Percentiles rank a stretch among this genome's conserved stretches.
phyloP scores from a whole-genome alignment of 176 grass and related monocot species.

The Cocos nucifera region DNA sequence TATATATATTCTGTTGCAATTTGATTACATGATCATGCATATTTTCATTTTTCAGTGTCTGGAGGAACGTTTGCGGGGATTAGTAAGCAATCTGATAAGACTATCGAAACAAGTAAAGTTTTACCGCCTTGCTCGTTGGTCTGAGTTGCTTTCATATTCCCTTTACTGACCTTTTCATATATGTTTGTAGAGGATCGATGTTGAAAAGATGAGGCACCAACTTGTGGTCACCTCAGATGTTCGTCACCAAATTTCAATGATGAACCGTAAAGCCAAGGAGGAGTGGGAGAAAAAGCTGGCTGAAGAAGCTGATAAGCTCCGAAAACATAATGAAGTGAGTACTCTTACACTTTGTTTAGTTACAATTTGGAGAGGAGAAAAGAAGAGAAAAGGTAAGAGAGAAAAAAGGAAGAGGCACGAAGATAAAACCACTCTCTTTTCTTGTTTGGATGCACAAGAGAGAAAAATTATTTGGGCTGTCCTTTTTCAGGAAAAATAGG shows the following conservation, averaged over 20 bases:
- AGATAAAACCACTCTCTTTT: too few relatives aligned
- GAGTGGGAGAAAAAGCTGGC: conserved; percentile 77
- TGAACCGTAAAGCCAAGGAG: conserved; percentile 92
- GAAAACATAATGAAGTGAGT: conserved; percentile 85
- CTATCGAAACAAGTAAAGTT: conserved; percentile 70
- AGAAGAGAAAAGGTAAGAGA: too few relatives aligned
- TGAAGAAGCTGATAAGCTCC: conserved; percentile 63
- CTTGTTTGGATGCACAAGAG: too few relatives aligned
- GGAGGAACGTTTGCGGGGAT: conserved; percentile 73
- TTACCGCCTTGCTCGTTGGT: too few relatives aligned
- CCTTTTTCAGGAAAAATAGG: too few relatives aligned
- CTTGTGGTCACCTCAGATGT: conserved; percentile 82
- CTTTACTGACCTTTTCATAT: conserved; percentile 8
- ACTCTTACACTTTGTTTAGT: neutral
- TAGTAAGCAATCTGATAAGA: conserved; percentile 75
- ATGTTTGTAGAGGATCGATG: conserved; percentile 59
- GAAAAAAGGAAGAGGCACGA: too few relatives aligned
- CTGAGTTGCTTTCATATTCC: neutral
- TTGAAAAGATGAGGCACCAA: conserved; percentile 77
- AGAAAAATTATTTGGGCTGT: too few relatives aligned
- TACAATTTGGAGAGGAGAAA: too few relatives aligned
- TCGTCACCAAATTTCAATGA: conserved; percentile 63
- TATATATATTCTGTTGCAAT: neutral
- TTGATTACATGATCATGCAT: conserved; percentile 30
- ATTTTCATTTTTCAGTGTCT: conserved; percentile 54